Percentiles rank a stretch among this genome's conserved stretches.
Conservation (phyloP, 345 rosid genomes). For the Erodium maritimum region DNA sequence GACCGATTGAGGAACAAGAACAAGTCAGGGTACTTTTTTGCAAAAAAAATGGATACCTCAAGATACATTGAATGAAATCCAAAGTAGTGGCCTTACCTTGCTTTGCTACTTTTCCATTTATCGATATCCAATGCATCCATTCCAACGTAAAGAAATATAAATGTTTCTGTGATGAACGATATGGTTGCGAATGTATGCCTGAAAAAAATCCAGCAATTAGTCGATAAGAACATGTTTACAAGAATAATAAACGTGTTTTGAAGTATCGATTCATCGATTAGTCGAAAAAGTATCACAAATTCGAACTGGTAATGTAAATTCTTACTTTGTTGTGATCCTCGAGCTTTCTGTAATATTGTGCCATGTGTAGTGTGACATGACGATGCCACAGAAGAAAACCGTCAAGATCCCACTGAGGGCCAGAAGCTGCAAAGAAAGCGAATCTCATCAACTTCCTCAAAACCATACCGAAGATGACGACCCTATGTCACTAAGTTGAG, state of each 20-base stretch:
- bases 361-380: constrained; percentile 71
- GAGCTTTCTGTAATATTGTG: constrained; percentile 64
- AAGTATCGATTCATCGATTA: no score
- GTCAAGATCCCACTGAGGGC: constrained; percentile 61
- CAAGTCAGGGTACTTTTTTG: not conserved
- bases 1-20: constrained; percentile 2
- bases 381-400: constrained; percentile 55
- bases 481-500: no score
- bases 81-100: constrained; percentile 25
- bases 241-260: no score
- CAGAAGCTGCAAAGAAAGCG: constrained; percentile 33
- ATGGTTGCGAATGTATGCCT: constrained; percentile 67
- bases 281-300: not conserved
- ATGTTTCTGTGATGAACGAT: no score
- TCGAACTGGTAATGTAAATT: not conserved
- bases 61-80: not conserved
- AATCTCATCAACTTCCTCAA: not conserved
- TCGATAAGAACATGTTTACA: not conserved
- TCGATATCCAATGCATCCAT: constrained; percentile 42
- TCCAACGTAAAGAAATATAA: no score
- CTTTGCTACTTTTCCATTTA: constrained; percentile 44
- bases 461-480: no score
- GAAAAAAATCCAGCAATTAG: constrained; percentile 18
- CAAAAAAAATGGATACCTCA: no score
- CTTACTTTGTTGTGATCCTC: constrained; percentile 55